Evolutionary conservation across 2,329 filamentous ascomycete species (phyloP).

Genomic region (Microcera coccophila): DNA sequence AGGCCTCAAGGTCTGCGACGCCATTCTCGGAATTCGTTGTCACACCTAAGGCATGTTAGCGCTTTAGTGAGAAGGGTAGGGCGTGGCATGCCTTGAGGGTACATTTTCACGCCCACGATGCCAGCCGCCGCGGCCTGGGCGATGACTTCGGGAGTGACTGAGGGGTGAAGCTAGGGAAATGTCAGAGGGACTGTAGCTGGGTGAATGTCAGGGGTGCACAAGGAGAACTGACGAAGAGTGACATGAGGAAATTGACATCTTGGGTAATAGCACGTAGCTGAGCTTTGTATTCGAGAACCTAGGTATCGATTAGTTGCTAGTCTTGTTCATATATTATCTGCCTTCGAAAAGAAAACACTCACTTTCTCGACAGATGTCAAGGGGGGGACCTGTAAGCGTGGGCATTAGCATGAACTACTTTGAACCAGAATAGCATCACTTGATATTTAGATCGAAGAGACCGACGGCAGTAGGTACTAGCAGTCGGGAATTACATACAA

Average conservation of each 20-base stretch:
- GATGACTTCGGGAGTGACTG: slow-evolving; percentile 65
- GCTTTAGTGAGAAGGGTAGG: background rate
- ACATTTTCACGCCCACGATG: slow-evolving; percentile 68
- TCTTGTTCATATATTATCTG: background rate
- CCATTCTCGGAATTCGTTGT: slow-evolving; percentile 67
- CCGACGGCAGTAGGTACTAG: too few species aligned
- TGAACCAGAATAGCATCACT: too few species aligned
- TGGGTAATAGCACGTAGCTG: slow-evolving; percentile 58
- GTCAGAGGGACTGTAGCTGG: slow-evolving; percentile 1
- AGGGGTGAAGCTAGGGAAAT: slow-evolving; percentile 47
- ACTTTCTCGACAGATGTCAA: slow-evolving; percentile 51
- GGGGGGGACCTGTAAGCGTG: slow-evolving; percentile 43
- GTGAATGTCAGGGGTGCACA: background rate
- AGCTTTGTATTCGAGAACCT: slow-evolving; percentile 63
- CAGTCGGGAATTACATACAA: slow-evolving; percentile 37
- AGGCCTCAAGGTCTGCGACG: slow-evolving; percentile 64
- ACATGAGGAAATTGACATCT: slow-evolving; percentile 68
- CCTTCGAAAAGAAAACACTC: slow-evolving; percentile 1
- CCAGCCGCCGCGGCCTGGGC: slow-evolving; percentile 68
- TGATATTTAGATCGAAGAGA: too few species aligned
- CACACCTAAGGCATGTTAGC: slow-evolving; percentile 40
- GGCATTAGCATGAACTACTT: background rate
- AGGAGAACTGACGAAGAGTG: slow-evolving; percentile 52
- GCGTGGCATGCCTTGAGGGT: slow-evolving; percentile 45
- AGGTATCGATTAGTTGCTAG: slow-evolving; percentile 5